These are phyloP conservation scores for Suillus cothurnatus DNA, from an alignment of 768 basidiomycete species.

Conservation along the genomic window DNA sequence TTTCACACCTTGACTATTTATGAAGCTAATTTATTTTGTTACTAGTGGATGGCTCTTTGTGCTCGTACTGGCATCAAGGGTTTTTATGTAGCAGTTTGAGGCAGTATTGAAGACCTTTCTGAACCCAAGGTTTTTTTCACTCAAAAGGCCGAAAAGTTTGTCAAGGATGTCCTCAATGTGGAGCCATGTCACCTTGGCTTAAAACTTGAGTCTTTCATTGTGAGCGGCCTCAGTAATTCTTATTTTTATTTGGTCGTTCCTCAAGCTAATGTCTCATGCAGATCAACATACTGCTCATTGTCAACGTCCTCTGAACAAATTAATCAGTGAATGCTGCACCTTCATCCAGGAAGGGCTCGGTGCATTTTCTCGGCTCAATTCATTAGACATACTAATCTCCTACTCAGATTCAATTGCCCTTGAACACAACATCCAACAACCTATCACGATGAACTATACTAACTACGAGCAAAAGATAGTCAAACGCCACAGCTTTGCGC, in stretches of 20 bases:
- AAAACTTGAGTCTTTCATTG: not conserved
- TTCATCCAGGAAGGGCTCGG: not conserved
- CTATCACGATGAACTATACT: conserved; percentile 3
- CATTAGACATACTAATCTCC: not conserved
- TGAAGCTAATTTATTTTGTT: not conserved
- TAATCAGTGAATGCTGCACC: not conserved
- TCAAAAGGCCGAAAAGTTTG: conserved; percentile 1
- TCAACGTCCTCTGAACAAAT: not conserved
- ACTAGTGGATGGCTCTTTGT: conserved; percentile 5
- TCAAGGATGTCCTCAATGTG: not conserved
- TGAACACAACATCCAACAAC: not conserved
- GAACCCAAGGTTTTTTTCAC: conserved; percentile 7
- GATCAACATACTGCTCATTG: not conserved
- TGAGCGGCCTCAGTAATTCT: not conserved
- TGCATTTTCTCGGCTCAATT: not conserved
- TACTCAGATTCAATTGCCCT: not conserved
- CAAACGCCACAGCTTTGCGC: not conserved
- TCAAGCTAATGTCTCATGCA: not conserved
- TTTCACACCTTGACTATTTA: not conserved
- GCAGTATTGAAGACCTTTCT: not conserved
- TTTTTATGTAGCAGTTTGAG: not conserved
- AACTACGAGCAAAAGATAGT: not conserved
- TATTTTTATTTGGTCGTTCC: not conserved
- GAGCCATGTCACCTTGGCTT: not conserved
- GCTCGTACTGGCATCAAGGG: not conserved